Conservation (phyloP, 2,329 filamentous ascomycete genomes). For the Juglanconis sp. region DNA sequence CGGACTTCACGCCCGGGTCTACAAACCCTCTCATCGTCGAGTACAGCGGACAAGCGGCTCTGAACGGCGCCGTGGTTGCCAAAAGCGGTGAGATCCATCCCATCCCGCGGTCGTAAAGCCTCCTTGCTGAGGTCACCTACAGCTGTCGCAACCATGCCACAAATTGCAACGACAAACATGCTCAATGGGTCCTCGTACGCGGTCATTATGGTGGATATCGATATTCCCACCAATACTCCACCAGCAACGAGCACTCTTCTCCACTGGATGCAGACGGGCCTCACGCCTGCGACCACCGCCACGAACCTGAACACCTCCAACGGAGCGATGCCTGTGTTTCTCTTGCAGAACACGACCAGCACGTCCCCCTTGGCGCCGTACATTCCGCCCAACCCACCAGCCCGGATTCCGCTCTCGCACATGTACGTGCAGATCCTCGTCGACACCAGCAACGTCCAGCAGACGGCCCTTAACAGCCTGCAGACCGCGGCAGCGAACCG, state of each 20-base stretch:
- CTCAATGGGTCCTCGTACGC: constrained; percentile 40
- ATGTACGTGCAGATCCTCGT: constrained; percentile 38
- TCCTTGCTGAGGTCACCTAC: not conserved
- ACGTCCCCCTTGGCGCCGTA: constrained; percentile 29
- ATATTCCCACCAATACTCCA: constrained; percentile 42
- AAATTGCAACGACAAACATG: constrained; percentile 32
- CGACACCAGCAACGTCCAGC: constrained; percentile 31
- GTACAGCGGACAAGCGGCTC: constrained; percentile 33
- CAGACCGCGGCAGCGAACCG: constrained; percentile 27
- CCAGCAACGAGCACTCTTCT: constrained; percentile 35
- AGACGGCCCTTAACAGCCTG: constrained; percentile 26
- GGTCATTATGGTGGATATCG: constrained; percentile 43
- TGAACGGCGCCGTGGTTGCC: constrained; percentile 36
- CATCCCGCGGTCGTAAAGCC: not conserved
- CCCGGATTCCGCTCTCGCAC: constrained; percentile 35
- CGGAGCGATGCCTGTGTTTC: constrained; percentile 26
- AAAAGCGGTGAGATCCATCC: constrained; percentile 30
- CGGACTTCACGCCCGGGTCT: constrained; percentile 38
- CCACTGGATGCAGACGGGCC: constrained; percentile 42
- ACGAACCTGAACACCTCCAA: constrained; percentile 27
- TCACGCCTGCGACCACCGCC: constrained; percentile 27
- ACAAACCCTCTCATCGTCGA: constrained; percentile 37
- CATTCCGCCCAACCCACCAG: constrained; percentile 36
- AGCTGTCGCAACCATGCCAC: constrained; percentile 34
- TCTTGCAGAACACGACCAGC: constrained; percentile 31